Percentiles rank a stretch among this genome's conserved stretches.
Conservation (phyloP, 2,329 filamentous ascomycete species). For the Coniochaeta sp. region DNA sequence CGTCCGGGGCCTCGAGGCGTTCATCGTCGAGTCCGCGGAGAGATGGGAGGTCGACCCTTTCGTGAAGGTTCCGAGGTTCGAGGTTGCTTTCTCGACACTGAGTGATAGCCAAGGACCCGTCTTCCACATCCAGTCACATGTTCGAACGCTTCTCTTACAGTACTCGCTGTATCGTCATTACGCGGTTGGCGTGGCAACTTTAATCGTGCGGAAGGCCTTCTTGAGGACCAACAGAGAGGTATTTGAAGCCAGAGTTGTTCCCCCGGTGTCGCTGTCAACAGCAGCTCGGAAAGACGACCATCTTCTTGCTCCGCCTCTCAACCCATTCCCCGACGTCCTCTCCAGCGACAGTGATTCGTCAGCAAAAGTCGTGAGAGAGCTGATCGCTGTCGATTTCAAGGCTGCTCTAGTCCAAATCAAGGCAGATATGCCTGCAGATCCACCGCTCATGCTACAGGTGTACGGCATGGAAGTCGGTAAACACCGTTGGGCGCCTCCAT, state of each 20-base stretch:
- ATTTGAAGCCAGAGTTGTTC: conserved; percentile 21
- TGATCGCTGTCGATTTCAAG: conserved; percentile 76
- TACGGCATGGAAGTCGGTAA: conserved; percentile 75
- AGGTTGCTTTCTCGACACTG: conserved; percentile 75
- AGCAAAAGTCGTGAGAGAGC: conserved; percentile 41
- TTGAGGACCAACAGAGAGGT: conserved; percentile 40
- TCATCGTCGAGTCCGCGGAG: conserved; percentile 81
- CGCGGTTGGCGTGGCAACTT: conserved; percentile 71
- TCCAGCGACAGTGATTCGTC: conserved; percentile 23
- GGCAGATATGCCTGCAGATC: conserved; percentile 79
- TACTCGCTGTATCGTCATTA: conserved; percentile 96
- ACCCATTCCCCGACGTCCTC: conserved; percentile 21
- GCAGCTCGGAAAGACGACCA: conserved; percentile 14
- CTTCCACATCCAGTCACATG: conserved; percentile 76
- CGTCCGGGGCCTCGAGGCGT: conserved; percentile 76
- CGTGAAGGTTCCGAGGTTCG: conserved; percentile 76
- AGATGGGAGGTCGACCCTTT: conserved; percentile 82
- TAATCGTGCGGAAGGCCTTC: conserved; percentile 67
- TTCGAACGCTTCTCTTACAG: conserved; percentile 71
- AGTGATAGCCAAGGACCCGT: conserved; percentile 83
- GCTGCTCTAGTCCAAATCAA: conserved; percentile 80
- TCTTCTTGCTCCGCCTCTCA: conserved; percentile 11
- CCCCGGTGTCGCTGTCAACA: conserved; percentile 16
- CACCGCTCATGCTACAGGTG: conserved; percentile 84
- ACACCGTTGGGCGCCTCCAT: conserved; percentile 82